phyloP scores from a whole-genome alignment of 2,329 filamentous ascomycete species.

The Fusarium floridanum region DNA sequence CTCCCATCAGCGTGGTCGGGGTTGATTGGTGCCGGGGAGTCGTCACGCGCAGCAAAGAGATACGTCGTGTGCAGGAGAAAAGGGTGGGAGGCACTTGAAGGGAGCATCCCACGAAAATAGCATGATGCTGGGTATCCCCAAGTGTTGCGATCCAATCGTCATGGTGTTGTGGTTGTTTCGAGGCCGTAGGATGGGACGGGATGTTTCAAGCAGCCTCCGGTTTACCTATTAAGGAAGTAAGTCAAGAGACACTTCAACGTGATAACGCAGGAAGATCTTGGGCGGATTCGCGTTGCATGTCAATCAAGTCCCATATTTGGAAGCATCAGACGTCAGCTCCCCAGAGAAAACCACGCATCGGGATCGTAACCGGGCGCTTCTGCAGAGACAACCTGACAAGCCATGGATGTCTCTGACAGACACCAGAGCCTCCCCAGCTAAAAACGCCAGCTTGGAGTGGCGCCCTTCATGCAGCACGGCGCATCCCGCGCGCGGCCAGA shows the following conservation, averaged over 20 bases:
- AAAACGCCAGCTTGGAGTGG: slow-evolving; percentile 25
- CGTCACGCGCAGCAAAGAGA: slow-evolving; percentile 21
- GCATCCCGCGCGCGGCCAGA: slow-evolving; percentile 41
- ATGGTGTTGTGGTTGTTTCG: slow-evolving; percentile 12
- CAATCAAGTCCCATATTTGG: slow-evolving; percentile 7
- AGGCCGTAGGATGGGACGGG: slow-evolving; percentile 13
- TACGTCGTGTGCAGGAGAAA: slow-evolving; percentile 2
- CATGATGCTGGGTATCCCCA: neutral
- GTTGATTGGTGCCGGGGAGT: slow-evolving; percentile 33
- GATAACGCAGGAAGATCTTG: slow-evolving; percentile 2
- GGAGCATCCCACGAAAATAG: neutral
- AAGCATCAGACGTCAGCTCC: slow-evolving; percentile 13
- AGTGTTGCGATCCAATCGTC: slow-evolving; percentile 22
- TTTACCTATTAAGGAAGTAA: slow-evolving; percentile 30
- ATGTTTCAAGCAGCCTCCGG: slow-evolving; percentile 17
- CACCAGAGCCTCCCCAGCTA: slow-evolving; percentile 16
- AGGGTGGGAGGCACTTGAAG: slow-evolving; percentile 11
- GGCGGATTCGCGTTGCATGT: neutral
- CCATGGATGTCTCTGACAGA: slow-evolving; percentile 13
- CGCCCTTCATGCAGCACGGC: slow-evolving; percentile 40
- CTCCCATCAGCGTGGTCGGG: slow-evolving; percentile 13
- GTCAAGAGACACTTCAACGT: slow-evolving; percentile 10
- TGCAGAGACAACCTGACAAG: slow-evolving; percentile 14
- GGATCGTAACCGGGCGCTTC: slow-evolving; percentile 12
- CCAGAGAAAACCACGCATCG: slow-evolving; percentile 26